Conservation (phyloP, 2,329 filamentous ascomycete species). For the Aspergillus sclerotialis region DNA sequence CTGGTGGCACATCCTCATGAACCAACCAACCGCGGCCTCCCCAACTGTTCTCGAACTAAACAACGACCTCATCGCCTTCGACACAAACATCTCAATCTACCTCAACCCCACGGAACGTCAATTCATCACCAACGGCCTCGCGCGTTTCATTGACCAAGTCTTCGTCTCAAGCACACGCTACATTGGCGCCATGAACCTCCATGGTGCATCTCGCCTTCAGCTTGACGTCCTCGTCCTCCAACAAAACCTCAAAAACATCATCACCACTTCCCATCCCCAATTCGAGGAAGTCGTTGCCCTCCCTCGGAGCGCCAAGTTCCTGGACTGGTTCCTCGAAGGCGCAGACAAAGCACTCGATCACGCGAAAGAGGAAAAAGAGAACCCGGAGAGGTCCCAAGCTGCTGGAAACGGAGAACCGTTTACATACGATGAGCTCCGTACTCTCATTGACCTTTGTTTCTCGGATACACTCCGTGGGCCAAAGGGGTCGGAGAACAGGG, state of each 20-base stretch:
- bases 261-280: constrained; percentile 12
- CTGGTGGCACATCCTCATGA: constrained; percentile 39
- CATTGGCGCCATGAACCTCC: constrained; percentile 74
- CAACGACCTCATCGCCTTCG: constrained; percentile 75
- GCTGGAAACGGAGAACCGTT: constrained; percentile 37
- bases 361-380: constrained; percentile 38
- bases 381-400: constrained; percentile 24
- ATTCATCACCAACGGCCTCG: constrained; percentile 72
- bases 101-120: constrained; percentile 63
- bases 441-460: constrained; percentile 40
- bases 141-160: constrained; percentile 69
- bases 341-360: constrained; percentile 38
- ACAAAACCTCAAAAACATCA: constrained; percentile 93
- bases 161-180: constrained; percentile 65
- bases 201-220: constrained; percentile 80
- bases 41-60: constrained; percentile 77
- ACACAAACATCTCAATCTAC: constrained; percentile 69
- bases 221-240: constrained; percentile 92
- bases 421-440: constrained; percentile 39
- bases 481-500: constrained; percentile 33
- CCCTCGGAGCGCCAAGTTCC: constrained; percentile 38
- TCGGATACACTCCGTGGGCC: constrained; percentile 38
- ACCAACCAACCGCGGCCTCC: constrained; percentile 37
- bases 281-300: constrained; percentile 33
- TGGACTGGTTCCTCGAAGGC: constrained; percentile 43